Base-by-base conservation (phyloP, 2,329 filamentous ascomycete species). In the Xylariaceae sp. region DNA sequence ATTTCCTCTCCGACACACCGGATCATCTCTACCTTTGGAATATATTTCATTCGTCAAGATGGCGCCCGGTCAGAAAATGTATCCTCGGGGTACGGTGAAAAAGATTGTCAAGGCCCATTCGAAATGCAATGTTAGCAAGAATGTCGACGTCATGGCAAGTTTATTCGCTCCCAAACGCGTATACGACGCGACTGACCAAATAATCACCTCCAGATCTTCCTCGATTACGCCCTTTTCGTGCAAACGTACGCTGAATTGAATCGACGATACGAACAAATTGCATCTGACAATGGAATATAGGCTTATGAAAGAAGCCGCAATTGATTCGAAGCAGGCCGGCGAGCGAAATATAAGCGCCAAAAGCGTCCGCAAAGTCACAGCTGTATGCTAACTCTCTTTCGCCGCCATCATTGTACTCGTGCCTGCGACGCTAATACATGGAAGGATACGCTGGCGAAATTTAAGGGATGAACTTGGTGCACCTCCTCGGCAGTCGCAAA, bases 91-190 rank as follows among this genome's bases (percentile, higher is more conserved):
- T 15, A 93, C 87, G 0, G 74, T 95, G 54, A 93, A 89, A 65
- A 90, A 89, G 64, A 91, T 94, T 45, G 75, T 94, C 57, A 95
- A 95, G 67, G 89, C 88, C 15, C 89, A 95, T 64, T 85, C 88
- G 8, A 85, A 87, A 49, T 81, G 83, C 60, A 85, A 78, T 50
- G 65, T 95, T 49, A 88, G 83, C 70, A 93, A 89, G 65, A 90
- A 93, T 64, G 85, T 83, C 22, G 90, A 95, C 65, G 81, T 94
- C 43, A 72, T 91, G 67, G 88, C 94, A 66, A 45, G 77, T 55
- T 34, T 38, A 24, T 37, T 34, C 43, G 18, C 19, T 53, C 49
- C 43, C 50, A 43, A 50, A 47, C 42, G 41, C 42, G 32, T 38
- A 30, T 36, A n/a, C 24, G 47, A 57, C 55, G 59, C 54, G 57